These are phyloP conservation scores for Agrocybe pediades DNA, from an alignment of 768 basidiomycete genomes.

Conservation along the genomic window DNA sequence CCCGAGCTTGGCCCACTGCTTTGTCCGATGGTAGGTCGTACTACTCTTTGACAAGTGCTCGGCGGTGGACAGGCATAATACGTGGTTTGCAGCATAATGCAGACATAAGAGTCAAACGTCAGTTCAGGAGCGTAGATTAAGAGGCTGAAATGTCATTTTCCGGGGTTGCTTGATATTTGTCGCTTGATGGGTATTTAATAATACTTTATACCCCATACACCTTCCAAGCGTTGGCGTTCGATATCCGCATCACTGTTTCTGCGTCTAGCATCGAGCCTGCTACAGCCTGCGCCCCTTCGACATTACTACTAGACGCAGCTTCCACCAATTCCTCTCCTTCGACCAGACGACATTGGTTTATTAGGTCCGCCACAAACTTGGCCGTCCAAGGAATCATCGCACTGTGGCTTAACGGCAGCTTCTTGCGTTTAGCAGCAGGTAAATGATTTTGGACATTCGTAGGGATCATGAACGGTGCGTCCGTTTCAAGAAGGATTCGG, in stretches of 20 bases:
- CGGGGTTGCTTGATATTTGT: neutral
- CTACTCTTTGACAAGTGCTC: no score
- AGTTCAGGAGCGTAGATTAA: neutral
- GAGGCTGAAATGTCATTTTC: no score
- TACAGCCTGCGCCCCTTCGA: neutral
- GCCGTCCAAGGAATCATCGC: conserved; percentile 90
- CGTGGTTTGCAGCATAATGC: no score
- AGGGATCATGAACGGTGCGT: conserved; percentile 88
- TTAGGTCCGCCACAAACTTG: conserved; percentile 61
- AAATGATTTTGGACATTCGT: conserved; percentile 67
- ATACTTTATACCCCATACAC: conserved; percentile 55
- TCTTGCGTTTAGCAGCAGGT: conserved; percentile 52
- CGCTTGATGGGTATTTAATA: neutral
- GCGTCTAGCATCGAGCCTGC: conserved; percentile 44
- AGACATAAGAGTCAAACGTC: no score
- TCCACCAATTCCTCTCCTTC: no score
- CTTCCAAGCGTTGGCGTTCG: conserved; percentile 61
- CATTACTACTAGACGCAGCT: no score
- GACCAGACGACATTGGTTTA: no score
- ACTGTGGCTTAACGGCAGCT: conserved; percentile 71
- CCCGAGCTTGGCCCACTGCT: no score
- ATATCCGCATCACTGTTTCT: conserved; percentile 58
- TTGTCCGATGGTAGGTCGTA: no score
- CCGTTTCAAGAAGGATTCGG: conserved; percentile 76
- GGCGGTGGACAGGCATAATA: no score